Evolutionary conservation across 108 stramenopile species (phyloP).

Genomic region (Skeletonema menzelii): DNA sequence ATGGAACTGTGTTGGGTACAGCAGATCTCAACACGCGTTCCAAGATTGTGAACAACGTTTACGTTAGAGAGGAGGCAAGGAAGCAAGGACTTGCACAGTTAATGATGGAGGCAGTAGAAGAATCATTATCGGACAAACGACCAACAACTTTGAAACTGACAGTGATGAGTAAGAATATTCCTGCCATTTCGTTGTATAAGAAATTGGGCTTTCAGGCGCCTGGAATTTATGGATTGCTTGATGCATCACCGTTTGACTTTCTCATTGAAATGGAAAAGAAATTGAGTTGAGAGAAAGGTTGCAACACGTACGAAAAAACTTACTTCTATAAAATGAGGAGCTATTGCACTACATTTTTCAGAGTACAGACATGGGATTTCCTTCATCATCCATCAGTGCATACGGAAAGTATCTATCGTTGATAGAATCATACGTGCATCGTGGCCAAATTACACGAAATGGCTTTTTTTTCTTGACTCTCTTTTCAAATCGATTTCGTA

Average conservation of each 20-base stretch:
- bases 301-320: not conserved
- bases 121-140: not conserved
- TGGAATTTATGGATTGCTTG: conserved; percentile 25
- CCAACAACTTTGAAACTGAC: conserved; percentile 31
- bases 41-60: conserved; percentile 38
- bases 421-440: conserved; percentile 74
- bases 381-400: conserved; percentile 48
- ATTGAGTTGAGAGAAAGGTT: not conserved
- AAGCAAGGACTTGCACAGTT: conserved; percentile 36
- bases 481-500: conserved; percentile 55
- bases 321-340: not conserved
- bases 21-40: conserved; percentile 32
- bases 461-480: conserved; percentile 69
- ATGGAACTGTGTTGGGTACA: conserved; percentile 28
- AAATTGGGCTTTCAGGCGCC: conserved; percentile 37
- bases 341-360: not conserved
- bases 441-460: conserved; percentile 61
- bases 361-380: conserved; percentile 10
- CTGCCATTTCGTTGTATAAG: conserved; percentile 32
- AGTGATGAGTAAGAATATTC: conserved; percentile 32
- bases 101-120: conserved; percentile 44
- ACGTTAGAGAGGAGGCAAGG: conserved; percentile 28
- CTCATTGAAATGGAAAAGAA: conserved; percentile 48
- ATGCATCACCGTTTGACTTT: conserved; percentile 31
- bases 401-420: conserved; percentile 76